Percentiles rank a stretch among this genome's conserved stretches.
These are phyloP conservation scores for Agrocybe pediades DNA, from an alignment of 768 basidiomycete species.

Conservation along the genomic window DNA sequence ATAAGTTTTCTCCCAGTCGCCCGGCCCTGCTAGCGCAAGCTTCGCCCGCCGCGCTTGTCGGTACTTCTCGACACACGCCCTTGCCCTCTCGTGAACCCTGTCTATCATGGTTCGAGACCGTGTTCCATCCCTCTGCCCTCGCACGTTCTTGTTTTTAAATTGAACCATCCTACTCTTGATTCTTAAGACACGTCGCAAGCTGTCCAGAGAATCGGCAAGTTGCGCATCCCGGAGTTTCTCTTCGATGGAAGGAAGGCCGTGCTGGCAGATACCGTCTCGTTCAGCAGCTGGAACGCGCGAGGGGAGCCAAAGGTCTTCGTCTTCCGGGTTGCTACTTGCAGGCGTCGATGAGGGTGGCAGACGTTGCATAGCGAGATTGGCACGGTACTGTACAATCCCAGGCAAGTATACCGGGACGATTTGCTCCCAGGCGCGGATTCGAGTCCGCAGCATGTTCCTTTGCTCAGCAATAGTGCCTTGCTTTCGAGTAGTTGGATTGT, in stretches of 20 bases:
- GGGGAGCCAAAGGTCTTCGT: slow-evolving; percentile 7
- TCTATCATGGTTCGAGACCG: slow-evolving; percentile 5
- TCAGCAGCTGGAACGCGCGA: neutral
- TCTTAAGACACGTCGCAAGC: slow-evolving; percentile 2
- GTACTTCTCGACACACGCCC: slow-evolving; percentile 7
- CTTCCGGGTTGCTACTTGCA: neutral
- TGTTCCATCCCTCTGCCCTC: slow-evolving; percentile 4
- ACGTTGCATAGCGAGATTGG: neutral
- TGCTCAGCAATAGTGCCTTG: neutral
- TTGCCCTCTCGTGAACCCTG: slow-evolving; percentile 9
- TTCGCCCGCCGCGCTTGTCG: slow-evolving; percentile 8
- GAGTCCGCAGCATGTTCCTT: neutral
- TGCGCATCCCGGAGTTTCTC: slow-evolving; percentile 10
- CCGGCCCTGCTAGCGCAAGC: slow-evolving; percentile 4
- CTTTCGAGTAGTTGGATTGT: neutral
- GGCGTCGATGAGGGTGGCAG: neutral
- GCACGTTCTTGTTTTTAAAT: slow-evolving; percentile 7
- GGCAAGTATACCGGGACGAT: slow-evolving; percentile 12
- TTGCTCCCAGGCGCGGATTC: slow-evolving; percentile 14
- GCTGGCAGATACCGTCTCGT: neutral
- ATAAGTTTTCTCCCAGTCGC: slow-evolving; percentile 14
- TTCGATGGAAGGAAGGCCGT: slow-evolving; percentile 4
- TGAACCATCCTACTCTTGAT: slow-evolving; percentile 11
- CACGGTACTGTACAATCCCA: slow-evolving; percentile 7
- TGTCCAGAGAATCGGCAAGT: slow-evolving; percentile 5